phyloP scores from a whole-genome alignment of 352 stramenopile species.

The Blastocystis hominis region DNA sequence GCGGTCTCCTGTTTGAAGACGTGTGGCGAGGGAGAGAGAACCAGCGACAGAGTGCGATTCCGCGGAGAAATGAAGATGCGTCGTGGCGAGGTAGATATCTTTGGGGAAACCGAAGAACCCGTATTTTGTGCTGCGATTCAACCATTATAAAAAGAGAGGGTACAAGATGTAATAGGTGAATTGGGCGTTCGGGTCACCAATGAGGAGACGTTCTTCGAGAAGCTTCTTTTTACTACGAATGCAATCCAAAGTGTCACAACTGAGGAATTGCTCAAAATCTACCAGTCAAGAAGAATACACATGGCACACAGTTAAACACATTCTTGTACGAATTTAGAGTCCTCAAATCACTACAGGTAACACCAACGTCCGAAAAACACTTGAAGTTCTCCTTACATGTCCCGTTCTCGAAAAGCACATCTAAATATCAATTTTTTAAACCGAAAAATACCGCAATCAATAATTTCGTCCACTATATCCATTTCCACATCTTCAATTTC shows the following conservation, averaged over 20 bases:
- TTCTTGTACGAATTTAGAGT: constrained; percentile 1
- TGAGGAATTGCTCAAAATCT: constrained; percentile 20
- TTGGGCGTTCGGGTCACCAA: constrained; percentile 16
- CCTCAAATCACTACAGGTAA: not conserved
- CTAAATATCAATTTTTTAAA: not conserved
- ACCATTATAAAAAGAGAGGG: no score
- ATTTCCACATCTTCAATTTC: not conserved
- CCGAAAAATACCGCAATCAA: constrained; percentile 10
- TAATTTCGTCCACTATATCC: not conserved
- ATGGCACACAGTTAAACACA: not conserved
- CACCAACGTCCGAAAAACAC: not conserved
- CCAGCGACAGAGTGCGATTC: not conserved
- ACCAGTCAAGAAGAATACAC: not conserved
- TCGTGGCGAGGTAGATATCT: not conserved
- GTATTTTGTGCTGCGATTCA: not conserved
- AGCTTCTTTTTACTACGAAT: not conserved
- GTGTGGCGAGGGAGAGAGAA: not conserved
- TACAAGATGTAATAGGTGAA: constrained; percentile 41
- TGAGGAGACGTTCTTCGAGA: not conserved
- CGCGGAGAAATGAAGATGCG: not conserved
- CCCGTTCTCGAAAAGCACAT: constrained; percentile 28
- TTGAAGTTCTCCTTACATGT: constrained; percentile 47
- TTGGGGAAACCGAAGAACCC: not conserved
- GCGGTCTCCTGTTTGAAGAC: not conserved
- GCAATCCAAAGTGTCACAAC: not conserved